phyloP scores from a whole-genome alignment of 2,329 filamentous ascomycete genomes.

The Aspergillus bombycis region DNA sequence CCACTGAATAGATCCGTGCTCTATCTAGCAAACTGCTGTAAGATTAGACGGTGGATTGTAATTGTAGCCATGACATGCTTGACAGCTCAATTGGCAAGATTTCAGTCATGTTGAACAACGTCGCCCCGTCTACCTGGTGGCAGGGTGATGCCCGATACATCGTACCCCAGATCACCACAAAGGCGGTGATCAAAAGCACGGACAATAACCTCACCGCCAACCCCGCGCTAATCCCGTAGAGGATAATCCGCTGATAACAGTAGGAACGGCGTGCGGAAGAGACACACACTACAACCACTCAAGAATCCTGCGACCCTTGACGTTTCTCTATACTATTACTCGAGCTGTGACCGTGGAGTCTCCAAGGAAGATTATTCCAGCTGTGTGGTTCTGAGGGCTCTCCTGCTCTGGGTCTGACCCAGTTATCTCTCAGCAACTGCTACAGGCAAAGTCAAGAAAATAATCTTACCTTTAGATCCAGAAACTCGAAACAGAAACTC shows the following conservation, averaged over 20 bases:
- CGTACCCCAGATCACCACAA: background rate
- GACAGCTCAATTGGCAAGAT: too few species aligned
- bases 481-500: background rate
- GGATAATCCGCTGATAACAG: slow-evolving; percentile 28
- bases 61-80: too few species aligned
- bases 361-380: slow-evolving; percentile 18
- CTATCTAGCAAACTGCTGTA: too few species aligned
- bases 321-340: background rate
- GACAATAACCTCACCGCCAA: slow-evolving; percentile 25
- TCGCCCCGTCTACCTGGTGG: background rate
- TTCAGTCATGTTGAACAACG: too few species aligned
- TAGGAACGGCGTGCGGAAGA: slow-evolving; percentile 20
- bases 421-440: slow-evolving; percentile 28
- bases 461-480: slow-evolving; percentile 19
- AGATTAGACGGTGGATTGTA: too few species aligned
- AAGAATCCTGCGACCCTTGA: background rate
- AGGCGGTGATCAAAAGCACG: slow-evolving; percentile 23
- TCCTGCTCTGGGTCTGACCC: slow-evolving; percentile 23
- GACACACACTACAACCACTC: slow-evolving; percentile 23
- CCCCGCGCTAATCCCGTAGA: slow-evolving; percentile 32
- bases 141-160: too few species aligned
- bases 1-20: too few species aligned
- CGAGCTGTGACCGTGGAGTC: slow-evolving; percentile 13
- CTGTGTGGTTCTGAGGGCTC: slow-evolving; percentile 29
- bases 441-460: slow-evolving; percentile 25